phyloP scores from a whole-genome alignment of 2,329 filamentous ascomycete genomes.

The Cyclaneusma minus region DNA sequence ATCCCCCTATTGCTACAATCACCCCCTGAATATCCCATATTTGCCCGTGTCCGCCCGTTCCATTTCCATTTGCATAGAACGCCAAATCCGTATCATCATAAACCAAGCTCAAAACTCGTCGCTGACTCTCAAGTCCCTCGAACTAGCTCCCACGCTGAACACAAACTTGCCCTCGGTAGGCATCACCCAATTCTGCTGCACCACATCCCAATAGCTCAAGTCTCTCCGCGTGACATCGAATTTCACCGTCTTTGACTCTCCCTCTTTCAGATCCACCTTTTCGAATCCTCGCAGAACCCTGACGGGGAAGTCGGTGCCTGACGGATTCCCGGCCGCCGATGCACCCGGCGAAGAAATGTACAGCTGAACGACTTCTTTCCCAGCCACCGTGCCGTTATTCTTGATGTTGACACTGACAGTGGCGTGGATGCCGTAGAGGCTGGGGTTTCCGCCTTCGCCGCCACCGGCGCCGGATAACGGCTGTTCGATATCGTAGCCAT shows the following conservation, averaged over 20 bases:
- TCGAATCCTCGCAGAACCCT: slow-evolving; percentile 59
- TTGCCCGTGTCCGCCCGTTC: no score
- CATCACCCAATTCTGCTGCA: slow-evolving; percentile 53
- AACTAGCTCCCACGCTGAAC: slow-evolving; percentile 24
- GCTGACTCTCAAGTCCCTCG: slow-evolving; percentile 19
- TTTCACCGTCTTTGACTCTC: slow-evolving; percentile 33
- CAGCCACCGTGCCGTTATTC: slow-evolving; percentile 38
- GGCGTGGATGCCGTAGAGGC: slow-evolving; percentile 38
- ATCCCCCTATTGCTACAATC: no score
- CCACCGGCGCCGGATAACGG: slow-evolving; percentile 43
- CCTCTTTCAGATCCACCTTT: slow-evolving; percentile 43
- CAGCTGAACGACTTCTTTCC: slow-evolving; percentile 38
- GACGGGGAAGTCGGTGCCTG: slow-evolving; percentile 57
- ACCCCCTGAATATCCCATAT: no score
- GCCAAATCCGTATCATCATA: no score
- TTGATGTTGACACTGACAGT: slow-evolving; percentile 36
- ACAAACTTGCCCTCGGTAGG: slow-evolving; percentile 28
- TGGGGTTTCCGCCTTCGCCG: slow-evolving; percentile 39
- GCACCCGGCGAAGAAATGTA: slow-evolving; percentile 33
- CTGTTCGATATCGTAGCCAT: slow-evolving; percentile 30
- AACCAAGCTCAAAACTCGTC: slow-evolving; percentile 11
- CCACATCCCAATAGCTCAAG: slow-evolving; percentile 55
- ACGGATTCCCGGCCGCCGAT: slow-evolving; percentile 25
- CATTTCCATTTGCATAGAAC: no score
- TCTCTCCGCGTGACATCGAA: slow-evolving; percentile 50